Evolutionary conservation across 768 basidiomycete species (phyloP).

Genomic region (Podaxis sp.): DNA sequence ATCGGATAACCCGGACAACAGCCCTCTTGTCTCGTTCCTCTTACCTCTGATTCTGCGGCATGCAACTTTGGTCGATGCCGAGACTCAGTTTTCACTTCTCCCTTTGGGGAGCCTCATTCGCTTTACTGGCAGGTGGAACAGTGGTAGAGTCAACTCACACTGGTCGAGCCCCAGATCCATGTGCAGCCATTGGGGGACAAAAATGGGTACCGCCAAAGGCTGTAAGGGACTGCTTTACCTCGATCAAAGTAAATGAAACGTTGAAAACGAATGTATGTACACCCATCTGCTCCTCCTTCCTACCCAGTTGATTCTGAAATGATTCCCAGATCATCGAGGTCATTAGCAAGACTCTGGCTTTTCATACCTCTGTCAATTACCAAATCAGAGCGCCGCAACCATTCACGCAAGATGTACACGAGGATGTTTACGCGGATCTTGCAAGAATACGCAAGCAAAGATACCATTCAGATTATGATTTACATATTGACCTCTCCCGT

Average conservation of each 20-base stretch:
- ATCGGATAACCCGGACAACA: no score
- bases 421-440: constrained; percentile 52
- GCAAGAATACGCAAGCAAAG: constrained; percentile 43
- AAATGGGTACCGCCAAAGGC: constrained; percentile 55
- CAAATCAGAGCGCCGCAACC: constrained; percentile 53
- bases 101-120: not conserved
- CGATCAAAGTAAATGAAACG: constrained; percentile 44
- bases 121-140: not conserved
- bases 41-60: no score
- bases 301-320: no score
- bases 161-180: constrained; percentile 38
- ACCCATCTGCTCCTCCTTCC: not conserved
- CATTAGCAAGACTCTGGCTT: constrained; percentile 57
- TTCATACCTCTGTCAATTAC: constrained; percentile 65
- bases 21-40: no score
- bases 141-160: not conserved
- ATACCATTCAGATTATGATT: constrained; percentile 53
- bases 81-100: not conserved
- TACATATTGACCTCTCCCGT: constrained; percentile 57
- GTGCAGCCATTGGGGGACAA: constrained; percentile 50
- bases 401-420: constrained; percentile 54
- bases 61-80: no score
- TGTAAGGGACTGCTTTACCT: constrained; percentile 51
- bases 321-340: constrained; percentile 53
- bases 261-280: constrained; percentile 50